Evolutionary conservation across 164 flowering plant species (phyloP), one percentile per base, ranked within the genome.

Genomic region (Houttuynia cordata): DNA sequence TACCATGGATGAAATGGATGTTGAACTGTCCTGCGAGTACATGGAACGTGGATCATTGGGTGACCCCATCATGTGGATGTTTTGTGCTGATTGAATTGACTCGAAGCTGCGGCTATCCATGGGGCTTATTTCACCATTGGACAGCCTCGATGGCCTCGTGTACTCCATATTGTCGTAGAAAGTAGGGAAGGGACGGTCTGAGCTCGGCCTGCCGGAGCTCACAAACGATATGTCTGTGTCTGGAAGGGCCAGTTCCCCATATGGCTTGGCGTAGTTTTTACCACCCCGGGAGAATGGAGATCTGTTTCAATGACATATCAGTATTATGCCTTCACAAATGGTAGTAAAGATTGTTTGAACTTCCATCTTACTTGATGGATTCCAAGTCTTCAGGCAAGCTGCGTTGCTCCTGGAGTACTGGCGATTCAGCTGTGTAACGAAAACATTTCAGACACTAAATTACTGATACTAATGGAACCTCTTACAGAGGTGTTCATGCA

Each of bases 151-250:
- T 22, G 66, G 61, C 34, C 67, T 72, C 7, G 67, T 71, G n/a
- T 57, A 21, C 2, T 80, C 84, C 53, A 71, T 1, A 39, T 47
- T 60, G 24, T 86, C 91, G 51, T 61, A 74, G 40, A 62, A 52
- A 4, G 77, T 64, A 22, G 59, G 18, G 34, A 34, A 47, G 50
- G 2, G 41, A 20, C 70, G 74, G n/a, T 88, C 96, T 0, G 53
- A 65, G 75, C 96, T 90, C 41, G 87, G 82, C 69, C 85, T 78
- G 17, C 76, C 83, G 19, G 81, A 73, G 75, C 88, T 83, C 24
- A 81, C 76, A 59, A 79, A 83, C 23, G 88, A 83, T 71, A 81
- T 78, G 49, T 85, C 88, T 1, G 76, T 68, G 0, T 87, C 91
- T 14, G 78, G 62, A 9, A 74, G 63, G 13, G 75, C 49, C 45